phyloP scores from a whole-genome alignment of 2,329 filamentous ascomycete species.

The Zasmidium citrigriseum region DNA sequence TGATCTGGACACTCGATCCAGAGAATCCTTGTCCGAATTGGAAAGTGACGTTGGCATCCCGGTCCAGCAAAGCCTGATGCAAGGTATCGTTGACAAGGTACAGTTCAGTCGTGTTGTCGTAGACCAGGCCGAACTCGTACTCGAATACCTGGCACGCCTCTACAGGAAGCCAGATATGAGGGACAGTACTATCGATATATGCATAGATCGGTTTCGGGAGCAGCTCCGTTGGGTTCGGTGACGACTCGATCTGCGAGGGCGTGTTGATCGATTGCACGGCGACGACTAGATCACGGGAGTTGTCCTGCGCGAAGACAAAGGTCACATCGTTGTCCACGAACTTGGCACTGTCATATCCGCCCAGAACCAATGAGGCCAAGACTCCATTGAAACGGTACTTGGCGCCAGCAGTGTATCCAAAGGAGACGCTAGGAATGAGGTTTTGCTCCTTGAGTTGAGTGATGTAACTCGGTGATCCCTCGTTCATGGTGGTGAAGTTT shows the following conservation, averaged over 20 bases:
- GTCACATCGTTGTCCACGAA: conserved; percentile 61
- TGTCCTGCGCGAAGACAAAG: conserved; percentile 59
- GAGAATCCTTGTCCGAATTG: conserved; percentile 40
- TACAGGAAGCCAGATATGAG: conserved; percentile 51
- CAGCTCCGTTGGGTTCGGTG: conserved; percentile 37
- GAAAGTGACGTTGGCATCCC: conserved; percentile 48
- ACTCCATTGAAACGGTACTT: conserved; percentile 56
- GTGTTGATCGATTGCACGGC: conserved; percentile 48
- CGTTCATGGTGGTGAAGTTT: conserved; percentile 55
- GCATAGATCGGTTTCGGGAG: conserved; percentile 44
- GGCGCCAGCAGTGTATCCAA: conserved; percentile 76
- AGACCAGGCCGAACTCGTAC: conserved; percentile 62
- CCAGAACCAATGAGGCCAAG: conserved; percentile 60
- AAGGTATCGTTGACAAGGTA: conserved; percentile 63
- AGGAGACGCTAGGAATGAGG: conserved; percentile 70
- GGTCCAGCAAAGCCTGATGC: conserved; percentile 52
- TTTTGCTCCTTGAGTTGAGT: conserved; percentile 56
- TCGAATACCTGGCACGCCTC: conserved; percentile 66
- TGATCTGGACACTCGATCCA: conserved; percentile 45
- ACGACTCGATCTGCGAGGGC: conserved; percentile 28
- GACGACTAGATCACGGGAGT: conserved; percentile 63
- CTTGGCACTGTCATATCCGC: conserved; percentile 67
- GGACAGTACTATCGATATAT: conserved; percentile 51
- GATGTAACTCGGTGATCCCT: conserved; percentile 56
- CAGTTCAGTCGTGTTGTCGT: conserved; percentile 63